Percentiles rank a stretch among this genome's conserved stretches.
Conservation (phyloP, 805 yeast species). For the Candida berthetii region DNA sequence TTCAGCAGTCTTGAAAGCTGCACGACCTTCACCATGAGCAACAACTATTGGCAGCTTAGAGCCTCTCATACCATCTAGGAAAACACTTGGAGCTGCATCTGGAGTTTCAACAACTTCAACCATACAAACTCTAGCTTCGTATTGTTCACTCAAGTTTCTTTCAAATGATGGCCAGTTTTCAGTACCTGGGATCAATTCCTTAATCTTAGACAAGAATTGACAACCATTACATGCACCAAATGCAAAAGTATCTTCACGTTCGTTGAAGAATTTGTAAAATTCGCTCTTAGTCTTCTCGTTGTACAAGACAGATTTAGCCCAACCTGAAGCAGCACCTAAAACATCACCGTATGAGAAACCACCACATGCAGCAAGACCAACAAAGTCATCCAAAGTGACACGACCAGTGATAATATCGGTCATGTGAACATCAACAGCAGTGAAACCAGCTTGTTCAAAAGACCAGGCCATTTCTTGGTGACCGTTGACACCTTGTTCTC, state of each 20-base stretch:
- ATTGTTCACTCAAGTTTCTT: constrained; percentile 87
- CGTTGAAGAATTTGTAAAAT: constrained; percentile 76
- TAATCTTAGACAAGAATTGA: constrained; percentile 86
- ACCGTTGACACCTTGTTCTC: constrained; percentile 98
- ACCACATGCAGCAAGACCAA: constrained; percentile 97
- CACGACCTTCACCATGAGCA: constrained; percentile 98
- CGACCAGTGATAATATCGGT: constrained; percentile 76
- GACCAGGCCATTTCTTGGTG: constrained; percentile 99
- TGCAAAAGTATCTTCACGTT: constrained; percentile 88
- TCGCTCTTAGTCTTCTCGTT: constrained; percentile 71
- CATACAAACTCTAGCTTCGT: constrained; percentile 91
- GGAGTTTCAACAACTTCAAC: constrained; percentile 66
- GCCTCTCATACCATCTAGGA: constrained; percentile 89
- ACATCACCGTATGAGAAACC: constrained; percentile 99
- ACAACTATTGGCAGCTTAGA: constrained; percentile 93
- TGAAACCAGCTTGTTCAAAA: constrained; percentile 92
- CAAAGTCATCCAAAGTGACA: constrained; percentile 70
- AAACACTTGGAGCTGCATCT: constrained; percentile 46
- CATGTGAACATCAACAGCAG: constrained; percentile 94
- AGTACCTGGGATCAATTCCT: constrained; percentile 85
- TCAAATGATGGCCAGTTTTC: constrained; percentile 96
- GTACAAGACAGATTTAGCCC: constrained; percentile 95
- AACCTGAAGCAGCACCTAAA: constrained; percentile 96
- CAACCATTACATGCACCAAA: constrained; percentile 99
- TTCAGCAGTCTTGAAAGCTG: constrained; percentile 49